These are phyloP conservation scores for Yamadazyma dushanensis DNA, from an alignment of 1,139 yeast species.

Conservation along the genomic window DNA sequence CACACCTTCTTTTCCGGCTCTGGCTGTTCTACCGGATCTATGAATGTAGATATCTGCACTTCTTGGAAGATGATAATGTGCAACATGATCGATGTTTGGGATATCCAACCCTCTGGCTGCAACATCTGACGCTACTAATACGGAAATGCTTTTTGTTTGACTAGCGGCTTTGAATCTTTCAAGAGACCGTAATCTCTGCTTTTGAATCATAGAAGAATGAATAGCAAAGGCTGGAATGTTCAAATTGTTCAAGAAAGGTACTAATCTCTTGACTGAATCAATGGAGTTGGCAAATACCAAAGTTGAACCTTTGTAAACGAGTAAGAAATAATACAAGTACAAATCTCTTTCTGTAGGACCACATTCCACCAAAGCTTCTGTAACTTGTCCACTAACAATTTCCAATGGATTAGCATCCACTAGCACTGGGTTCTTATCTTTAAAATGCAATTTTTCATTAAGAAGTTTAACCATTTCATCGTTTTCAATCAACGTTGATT, in stretches of 20 bases:
- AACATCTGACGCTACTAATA: slow-evolving; percentile 91
- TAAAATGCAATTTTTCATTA: slow-evolving; percentile 59
- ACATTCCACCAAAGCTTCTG: slow-evolving; percentile 90
- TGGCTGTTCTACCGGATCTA: slow-evolving; percentile 96
- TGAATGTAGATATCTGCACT: slow-evolving; percentile 94
- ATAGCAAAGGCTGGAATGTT: slow-evolving; percentile 75
- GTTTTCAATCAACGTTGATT: slow-evolving; percentile 35
- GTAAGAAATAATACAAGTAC: slow-evolving; percentile 80
- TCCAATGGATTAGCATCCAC: slow-evolving; percentile 89
- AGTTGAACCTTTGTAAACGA: slow-evolving; percentile 87
- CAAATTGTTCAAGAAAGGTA: slow-evolving; percentile 70
- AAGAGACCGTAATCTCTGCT: slow-evolving; percentile 81
- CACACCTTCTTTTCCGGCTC: slow-evolving; percentile 94
- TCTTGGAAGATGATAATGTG: slow-evolving; percentile 93
- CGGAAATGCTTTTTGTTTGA: slow-evolving; percentile 55
- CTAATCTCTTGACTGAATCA: slow-evolving; percentile 85
- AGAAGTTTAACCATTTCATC: slow-evolving; percentile 57
- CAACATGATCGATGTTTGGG: slow-evolving; percentile 87
- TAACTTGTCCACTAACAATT: slow-evolving; percentile 69
- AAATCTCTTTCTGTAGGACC: slow-evolving; percentile 88
- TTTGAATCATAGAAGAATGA: slow-evolving; percentile 94
- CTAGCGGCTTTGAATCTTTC: slow-evolving; percentile 68
- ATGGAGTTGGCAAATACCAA: slow-evolving; percentile 92
- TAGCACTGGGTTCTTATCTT: slow-evolving; percentile 56
- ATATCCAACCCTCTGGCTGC: slow-evolving; percentile 99